phyloP scores from a whole-genome alignment of 2,329 filamentous ascomycete genomes.

The Fusarium mangiferae region DNA sequence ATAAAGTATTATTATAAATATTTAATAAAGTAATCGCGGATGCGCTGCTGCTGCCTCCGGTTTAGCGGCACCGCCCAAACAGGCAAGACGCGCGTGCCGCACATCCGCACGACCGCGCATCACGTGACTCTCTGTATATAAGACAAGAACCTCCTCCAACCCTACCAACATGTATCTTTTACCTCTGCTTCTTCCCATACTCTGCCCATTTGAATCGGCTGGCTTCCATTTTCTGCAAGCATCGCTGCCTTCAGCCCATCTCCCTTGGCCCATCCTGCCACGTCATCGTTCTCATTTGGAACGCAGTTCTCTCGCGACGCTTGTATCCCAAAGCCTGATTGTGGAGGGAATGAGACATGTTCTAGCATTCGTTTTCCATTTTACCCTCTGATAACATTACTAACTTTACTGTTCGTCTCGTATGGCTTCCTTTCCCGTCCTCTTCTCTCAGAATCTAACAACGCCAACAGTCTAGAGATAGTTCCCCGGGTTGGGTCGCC shows the following conservation, averaged over 20 bases:
- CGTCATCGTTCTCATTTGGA: neutral
- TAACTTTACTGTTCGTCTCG: neutral
- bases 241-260: neutral
- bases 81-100: neutral
- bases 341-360: neutral
- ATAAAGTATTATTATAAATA: too few relatives aligned
- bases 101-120: neutral
- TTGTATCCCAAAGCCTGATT: conserved; percentile 1
- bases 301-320: neutral
- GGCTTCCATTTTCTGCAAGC: fast-evolving
- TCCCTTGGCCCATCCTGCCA: neutral
- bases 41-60: conserved; percentile 13
- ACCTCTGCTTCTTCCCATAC: conserved; percentile 16
- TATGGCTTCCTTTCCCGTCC: neutral
- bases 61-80: conserved; percentile 9
- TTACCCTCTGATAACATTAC: too few relatives aligned
- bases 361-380: neutral
- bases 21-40: conserved; percentile 14
- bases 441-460: conserved; percentile 8
- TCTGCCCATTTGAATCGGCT: neutral
- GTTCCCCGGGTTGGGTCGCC: neutral
- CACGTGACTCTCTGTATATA: conserved; percentile 26
- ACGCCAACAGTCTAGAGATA: neutral
- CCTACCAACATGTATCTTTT: conserved; percentile 16
- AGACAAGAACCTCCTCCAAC: neutral